Evolutionary conservation across 2,329 filamentous ascomycete genomes (phyloP), one percentile per base, ranked within the genome.

Genomic region (Metarhizium humberi): DNA sequence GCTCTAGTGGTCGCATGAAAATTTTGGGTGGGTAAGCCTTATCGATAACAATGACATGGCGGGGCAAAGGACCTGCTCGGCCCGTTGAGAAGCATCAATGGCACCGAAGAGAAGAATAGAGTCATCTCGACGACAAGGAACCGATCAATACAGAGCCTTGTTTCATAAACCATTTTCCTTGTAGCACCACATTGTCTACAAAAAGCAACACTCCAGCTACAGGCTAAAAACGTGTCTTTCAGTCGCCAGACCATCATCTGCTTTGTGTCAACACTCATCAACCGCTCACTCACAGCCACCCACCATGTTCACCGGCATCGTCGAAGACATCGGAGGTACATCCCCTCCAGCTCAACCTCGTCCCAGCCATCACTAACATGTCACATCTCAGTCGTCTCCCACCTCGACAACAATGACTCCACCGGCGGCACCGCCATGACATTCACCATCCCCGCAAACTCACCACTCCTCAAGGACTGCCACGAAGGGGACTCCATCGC

Each of bases 251-350:
- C 38, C 8, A 11, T 40, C 38, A 16, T 40, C 38, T 40, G 8
- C 38, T 16, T 40, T 10, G 8, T 11, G 14, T n/a, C 14, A 40
- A 46, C 29, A 6, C 30, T 29, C 42, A 29, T 34, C 18, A 18
- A 10, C 8, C 50, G 36, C 46, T 34, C 29, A 49, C 29, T 6
- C 38, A 46, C 25, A 14, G 16, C 46, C 57, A 16, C 64, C 61
- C 63, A 70, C 53, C 58, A 97, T 99, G 94, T 97, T 99, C 68
- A 97, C 94, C 56, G 94, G 94, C 63, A 88, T 96, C 59, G 89
- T 96, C 54, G 91, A 96, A 75, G 87, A 87, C 59, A 87, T 97
- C 60, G 94, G 94, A 76, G 92, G 92, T 95, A 76, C 76, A 56
- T 52, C 34, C 43, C 45, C 40, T 4, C 46, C 16, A 25, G 29